These are phyloP conservation scores for Limonium bicolor DNA, from an alignment of 148 eudicot genomes.

Conservation along the genomic window DNA sequence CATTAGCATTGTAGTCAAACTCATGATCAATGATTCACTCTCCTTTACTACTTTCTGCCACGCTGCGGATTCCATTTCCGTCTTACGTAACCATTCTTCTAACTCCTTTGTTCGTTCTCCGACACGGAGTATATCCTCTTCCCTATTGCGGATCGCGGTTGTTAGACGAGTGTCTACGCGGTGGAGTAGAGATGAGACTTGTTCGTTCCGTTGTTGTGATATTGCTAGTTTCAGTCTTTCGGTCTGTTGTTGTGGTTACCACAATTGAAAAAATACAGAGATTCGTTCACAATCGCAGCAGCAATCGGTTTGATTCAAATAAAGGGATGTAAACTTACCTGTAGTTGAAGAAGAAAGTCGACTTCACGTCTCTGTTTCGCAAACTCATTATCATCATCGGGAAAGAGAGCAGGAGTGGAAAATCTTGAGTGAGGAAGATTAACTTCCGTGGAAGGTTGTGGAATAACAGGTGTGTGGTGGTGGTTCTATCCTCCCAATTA, in stretches of 20 bases:
- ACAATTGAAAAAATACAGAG: not conserved
- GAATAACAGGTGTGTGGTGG: not conserved
- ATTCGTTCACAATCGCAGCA: not conserved
- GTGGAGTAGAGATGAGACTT: slow-evolving; percentile 6
- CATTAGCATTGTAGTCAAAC: slow-evolving; percentile 16
- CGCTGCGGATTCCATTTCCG: slow-evolving; percentile 18
- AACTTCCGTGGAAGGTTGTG: not conserved
- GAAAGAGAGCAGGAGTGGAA: slow-evolving; percentile 4
- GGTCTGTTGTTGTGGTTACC: slow-evolving; percentile 12
- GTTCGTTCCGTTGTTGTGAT: slow-evolving; percentile 20
- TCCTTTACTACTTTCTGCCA: slow-evolving; percentile 36
- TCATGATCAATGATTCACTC: slow-evolving; percentile 14
- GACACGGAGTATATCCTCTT: slow-evolving; percentile 19
- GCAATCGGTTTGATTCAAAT: not conserved
- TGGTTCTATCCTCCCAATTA: too few relatives aligned
- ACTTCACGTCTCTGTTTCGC: slow-evolving; percentile 32
- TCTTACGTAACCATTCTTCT: slow-evolving; percentile 13
- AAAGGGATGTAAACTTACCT: slow-evolving; percentile 14
- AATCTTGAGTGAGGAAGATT: not conserved
- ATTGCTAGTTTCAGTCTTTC: slow-evolving; percentile 19
- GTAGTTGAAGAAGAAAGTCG: slow-evolving; percentile 25
- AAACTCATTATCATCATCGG: slow-evolving; percentile 12
- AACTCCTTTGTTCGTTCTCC: slow-evolving; percentile 19
- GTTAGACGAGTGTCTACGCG: slow-evolving; percentile 14
- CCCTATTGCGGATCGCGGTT: slow-evolving; percentile 19